Base-by-base conservation (phyloP, 106 monocot genomes). In the Dioscorea dumetorum region DNA sequence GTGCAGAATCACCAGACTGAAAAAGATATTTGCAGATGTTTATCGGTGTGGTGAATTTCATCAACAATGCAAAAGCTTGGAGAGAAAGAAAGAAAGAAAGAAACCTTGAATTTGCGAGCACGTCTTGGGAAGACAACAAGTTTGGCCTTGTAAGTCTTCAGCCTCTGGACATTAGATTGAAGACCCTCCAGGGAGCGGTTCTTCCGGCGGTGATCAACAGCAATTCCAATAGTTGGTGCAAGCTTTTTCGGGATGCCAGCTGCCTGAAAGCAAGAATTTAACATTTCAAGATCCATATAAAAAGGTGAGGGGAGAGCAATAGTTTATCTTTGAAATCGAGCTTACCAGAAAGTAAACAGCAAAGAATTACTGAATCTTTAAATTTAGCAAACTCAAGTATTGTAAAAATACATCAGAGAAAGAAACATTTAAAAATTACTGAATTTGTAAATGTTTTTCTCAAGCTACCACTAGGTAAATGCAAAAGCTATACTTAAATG, bases 161-260 rank as follows among this genome's bases (percentile, higher is more conserved):
- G 65, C 64, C 73, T 73, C 57, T 73, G 73, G 15, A 73, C 57
- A 58, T 73, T 73, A 1, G 23, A 24, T 51, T 67, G 67, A 9
- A 66, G 67, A 28, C 67, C 67, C 56, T 83, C 78, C 48, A 81
- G 66, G 12, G 72, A 77, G 17, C 68, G 59, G n/a, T 74, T 72
- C 33, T 61, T 76, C 48, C 74, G 75, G 0, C 88, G 69, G 60
- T 88, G 88, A 63, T 88, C 88, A 33, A 84, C 79, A 12, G 88
- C 65, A 65, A 88, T 84, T 18, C 88, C 88, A 57, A 88, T 79
- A 20, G 88, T 88, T 24, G 81, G 84, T 8, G 84, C 88, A 49
- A 73, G 61, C 68, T 88, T 88, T 61, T 77, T 84, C 5, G 79
- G 78, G 50, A 84, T 82, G 3, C 82, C 84, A 21, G 88, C 88